Base-by-base conservation (phyloP, 805 yeast species). In the Hemisphaericaspora nanyangensis region DNA sequence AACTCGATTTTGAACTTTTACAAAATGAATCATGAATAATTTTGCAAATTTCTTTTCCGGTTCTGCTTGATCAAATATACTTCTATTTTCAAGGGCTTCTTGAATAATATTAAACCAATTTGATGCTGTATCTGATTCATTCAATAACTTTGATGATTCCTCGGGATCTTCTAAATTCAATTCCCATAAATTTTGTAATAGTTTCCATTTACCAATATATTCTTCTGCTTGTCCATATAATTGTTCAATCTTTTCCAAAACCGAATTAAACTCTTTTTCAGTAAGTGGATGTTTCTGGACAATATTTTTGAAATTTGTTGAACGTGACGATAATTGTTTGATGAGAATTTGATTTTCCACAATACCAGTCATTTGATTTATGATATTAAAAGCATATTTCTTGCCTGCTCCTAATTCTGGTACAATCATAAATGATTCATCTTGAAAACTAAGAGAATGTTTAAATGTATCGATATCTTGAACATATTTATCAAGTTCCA, bases 131-230 rank as follows among this genome's bases (percentile, higher is more conserved):
- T 13, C 15, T 10, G 35, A 36, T 5, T 17, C 13, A 2, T 48
- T 43, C 8, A 54, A 39, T 2, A 77, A 51, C 7, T 47, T 37
- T 2, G 46, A 43, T 17, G 57, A 57, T 3, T 78, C 70, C 0
- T 63, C 64, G 2, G 66, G 70, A 0, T 71, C 48, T 11, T 70
- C 64, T 7, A 81, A 48, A 43, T 58, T 46, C 17, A 60, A 41
- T 25, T 75, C 80, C 86, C 89, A 81, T 4, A 84, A 54, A 1
- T 70, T 56, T 50, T 80, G 84, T 19, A 82, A 63, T 16, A 58
- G 60, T 2, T 52, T 49, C 95, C 95, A 85, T 13, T 63, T 61
- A 1, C 49, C 38, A 13, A 74, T 55, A 47, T 79, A 80, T 0
- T 13, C 36, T 0, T 48, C 32, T 0, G 76, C 70, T 3, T 52